phyloP scores from a whole-genome alignment of 2,329 filamentous ascomycete genomes.

The Pseudogymnoascus sp. region DNA sequence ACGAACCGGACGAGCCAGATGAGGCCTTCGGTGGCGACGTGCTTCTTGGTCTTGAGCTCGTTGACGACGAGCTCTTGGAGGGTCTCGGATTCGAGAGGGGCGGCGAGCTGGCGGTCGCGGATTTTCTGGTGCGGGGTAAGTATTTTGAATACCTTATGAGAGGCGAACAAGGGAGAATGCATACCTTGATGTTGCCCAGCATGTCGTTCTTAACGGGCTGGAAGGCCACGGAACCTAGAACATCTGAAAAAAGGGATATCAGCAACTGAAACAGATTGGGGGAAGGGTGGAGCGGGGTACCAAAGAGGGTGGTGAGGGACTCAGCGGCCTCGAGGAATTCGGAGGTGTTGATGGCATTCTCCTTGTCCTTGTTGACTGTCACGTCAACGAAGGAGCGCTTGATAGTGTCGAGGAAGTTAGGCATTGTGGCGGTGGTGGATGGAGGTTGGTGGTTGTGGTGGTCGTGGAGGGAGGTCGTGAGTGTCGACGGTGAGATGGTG shows the following conservation, averaged over 20 bases:
- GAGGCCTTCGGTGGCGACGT: constrained; percentile 79
- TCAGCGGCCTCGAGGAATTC: constrained; percentile 90
- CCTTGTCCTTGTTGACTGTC: constrained; percentile 61
- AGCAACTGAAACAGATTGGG: neutral
- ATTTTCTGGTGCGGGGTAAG: constrained; percentile 58
- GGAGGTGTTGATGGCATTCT: constrained; percentile 69
- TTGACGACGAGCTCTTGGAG: constrained; percentile 78
- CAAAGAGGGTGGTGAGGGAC: constrained; percentile 78
- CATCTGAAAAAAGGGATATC: constrained; percentile 35
- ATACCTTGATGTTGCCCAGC: constrained; percentile 80
- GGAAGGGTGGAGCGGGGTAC: constrained; percentile 36
- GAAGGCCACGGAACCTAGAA: constrained; percentile 67
- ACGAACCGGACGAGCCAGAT: constrained; percentile 80
- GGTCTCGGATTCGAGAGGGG: constrained; percentile 69
- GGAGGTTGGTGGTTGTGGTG: neutral
- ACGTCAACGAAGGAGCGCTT: constrained; percentile 80
- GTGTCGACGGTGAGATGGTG: neutral
- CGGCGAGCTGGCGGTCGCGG: constrained; percentile 68
- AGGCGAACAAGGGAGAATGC: constrained; percentile 13
- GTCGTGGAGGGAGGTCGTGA: neutral
- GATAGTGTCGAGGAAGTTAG: constrained; percentile 77
- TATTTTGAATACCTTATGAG: constrained; percentile 4
- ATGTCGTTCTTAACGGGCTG: constrained; percentile 87
- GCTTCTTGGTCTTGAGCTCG: constrained; percentile 84
- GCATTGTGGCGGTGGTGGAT: constrained; percentile 6